Conservation (phyloP, 495 filamentous ascomycete genomes). For the Haplographium delicatum region DNA sequence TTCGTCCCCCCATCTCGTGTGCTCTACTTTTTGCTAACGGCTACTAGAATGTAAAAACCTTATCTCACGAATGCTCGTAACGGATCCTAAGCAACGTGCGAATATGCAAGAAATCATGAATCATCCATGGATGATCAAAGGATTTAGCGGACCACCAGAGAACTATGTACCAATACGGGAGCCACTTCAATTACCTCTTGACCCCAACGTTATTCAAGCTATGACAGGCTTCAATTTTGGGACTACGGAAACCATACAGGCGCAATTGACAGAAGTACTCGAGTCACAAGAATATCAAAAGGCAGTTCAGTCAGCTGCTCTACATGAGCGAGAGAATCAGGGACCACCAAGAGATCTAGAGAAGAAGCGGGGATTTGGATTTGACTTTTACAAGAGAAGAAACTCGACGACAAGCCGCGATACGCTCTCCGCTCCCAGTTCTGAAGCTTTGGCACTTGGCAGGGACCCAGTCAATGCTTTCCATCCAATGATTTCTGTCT, state of each 20-base stretch:
- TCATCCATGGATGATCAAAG: constrained; percentile 97
- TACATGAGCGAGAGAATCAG: constrained; percentile 62
- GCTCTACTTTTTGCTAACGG: background rate
- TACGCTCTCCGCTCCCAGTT: constrained; percentile 78
- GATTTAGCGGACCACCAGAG: constrained; percentile 78
- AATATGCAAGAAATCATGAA: constrained; percentile 88
- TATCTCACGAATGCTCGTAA: constrained; percentile 94
- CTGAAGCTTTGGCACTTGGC: constrained; percentile 75
- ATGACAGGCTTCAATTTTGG: constrained; percentile 99
- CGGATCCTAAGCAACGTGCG: constrained; percentile 83
- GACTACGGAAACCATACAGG: constrained; percentile 69
- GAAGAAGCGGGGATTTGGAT: constrained; percentile 80
- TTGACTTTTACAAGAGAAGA: constrained; percentile 95
- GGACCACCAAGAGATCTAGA: constrained; percentile 61
- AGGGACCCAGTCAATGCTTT: constrained; percentile 91
- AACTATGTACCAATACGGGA: constrained; percentile 84
- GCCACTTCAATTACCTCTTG: constrained; percentile 77
- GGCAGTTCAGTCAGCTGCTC: constrained; percentile 56
- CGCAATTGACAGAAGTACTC: constrained; percentile 76
- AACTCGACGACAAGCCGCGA: constrained; percentile 85
- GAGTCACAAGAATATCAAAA: constrained; percentile 89
- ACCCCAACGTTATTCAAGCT: constrained; percentile 74
- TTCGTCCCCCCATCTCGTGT: constrained; percentile 36
- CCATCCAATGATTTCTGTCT: constrained; percentile 87
- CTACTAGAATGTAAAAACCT: constrained; percentile 77